Evolutionary conservation across 164 flowering plant genomes (phyloP).

Genomic region (Stephania yunnanensis): DNA sequence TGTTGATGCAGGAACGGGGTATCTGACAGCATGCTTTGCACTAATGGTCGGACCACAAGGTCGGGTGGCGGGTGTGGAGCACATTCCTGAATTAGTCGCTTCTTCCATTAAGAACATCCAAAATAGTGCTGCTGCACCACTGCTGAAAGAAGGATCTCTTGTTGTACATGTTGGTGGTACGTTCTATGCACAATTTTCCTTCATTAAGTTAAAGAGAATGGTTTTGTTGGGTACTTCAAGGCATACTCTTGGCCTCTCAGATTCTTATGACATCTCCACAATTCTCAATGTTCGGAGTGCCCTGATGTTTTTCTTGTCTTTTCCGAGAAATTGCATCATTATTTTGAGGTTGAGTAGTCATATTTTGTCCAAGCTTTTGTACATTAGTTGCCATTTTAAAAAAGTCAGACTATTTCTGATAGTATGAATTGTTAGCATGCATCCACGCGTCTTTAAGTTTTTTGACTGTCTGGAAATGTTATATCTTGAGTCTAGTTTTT

Average conservation of each 20-base stretch:
- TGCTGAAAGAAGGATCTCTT: constrained; percentile 65
- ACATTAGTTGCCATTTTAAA: no score
- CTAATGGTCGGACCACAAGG: constrained; percentile 92
- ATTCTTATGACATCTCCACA: neutral
- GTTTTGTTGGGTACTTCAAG: neutral
- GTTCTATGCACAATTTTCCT: constrained; percentile 13
- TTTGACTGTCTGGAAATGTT: neutral
- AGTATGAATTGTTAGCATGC: neutral
- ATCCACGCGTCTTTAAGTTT: neutral
- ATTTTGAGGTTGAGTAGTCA: neutral
- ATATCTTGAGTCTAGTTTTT: neutral
- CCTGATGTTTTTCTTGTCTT: neutral
- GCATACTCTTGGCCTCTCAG: neutral
- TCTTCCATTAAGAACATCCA: constrained; percentile 59
- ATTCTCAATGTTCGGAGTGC: neutral
- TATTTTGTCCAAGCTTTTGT: neutral
- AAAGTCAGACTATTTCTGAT: neutral
- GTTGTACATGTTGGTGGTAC: constrained; percentile 76
- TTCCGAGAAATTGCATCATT: neutral
- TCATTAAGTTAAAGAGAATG: neutral
- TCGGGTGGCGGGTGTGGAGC: constrained; percentile 87
- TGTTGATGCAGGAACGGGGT: constrained; percentile 68
- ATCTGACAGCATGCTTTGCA: constrained; percentile 92
- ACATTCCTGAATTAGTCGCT: constrained; percentile 79
- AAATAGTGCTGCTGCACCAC: constrained; percentile 67